Evolutionary conservation across 305 asterid species (phyloP).

Genomic region (Rubia tinctorum): DNA sequence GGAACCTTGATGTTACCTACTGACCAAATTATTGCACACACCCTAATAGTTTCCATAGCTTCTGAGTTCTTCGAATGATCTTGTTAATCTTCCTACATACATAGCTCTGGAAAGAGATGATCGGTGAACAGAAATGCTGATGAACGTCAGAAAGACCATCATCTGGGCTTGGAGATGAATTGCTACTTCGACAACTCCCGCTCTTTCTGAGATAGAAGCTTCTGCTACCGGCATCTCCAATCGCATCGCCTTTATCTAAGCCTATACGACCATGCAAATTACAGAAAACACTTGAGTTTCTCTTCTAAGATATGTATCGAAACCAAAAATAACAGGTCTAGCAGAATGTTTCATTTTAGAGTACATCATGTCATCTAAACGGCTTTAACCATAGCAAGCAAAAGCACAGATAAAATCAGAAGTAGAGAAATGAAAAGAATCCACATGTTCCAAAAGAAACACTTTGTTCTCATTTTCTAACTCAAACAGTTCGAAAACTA

Average conservation of each 20-base stretch:
- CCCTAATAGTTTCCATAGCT: conserved; percentile 36
- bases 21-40: conserved; percentile 24
- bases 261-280: conserved; percentile 26
- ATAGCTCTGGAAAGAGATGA: conserved; percentile 22
- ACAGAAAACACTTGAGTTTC: not conserved
- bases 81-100: conserved; percentile 25
- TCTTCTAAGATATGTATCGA: not conserved
- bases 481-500: not conserved
- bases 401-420: not conserved
- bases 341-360: not conserved
- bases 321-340: not conserved
- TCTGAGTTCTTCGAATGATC: conserved; percentile 31
- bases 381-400: not conserved
- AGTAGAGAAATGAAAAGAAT: not conserved
- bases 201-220: conserved; percentile 50
- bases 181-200: conserved; percentile 10
- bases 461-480: not conserved
- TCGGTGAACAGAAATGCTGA: conserved; percentile 10
- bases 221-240: conserved; percentile 60
- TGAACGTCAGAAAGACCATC: not conserved
- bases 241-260: conserved; percentile 44
- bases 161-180: conserved; percentile 16
- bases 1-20: not conserved
- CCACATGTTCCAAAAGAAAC: not conserved
- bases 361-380: not conserved